Evolutionary conservation across 148 eudicot genomes (phyloP).

Genomic region (Chenopodium formosanum): DNA sequence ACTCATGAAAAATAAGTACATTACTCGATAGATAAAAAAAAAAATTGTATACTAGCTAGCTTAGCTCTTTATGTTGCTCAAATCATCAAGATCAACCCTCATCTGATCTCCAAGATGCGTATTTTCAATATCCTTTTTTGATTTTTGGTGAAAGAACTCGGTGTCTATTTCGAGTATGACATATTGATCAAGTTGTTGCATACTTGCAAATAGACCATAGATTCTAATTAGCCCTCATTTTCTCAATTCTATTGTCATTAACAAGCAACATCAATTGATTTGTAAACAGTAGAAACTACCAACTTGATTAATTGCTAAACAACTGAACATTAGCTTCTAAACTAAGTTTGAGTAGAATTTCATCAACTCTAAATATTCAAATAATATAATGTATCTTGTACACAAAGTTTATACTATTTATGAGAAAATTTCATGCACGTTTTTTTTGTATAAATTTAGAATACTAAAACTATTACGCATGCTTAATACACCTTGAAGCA

Average conservation of each 20-base stretch:
- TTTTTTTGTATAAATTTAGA: background rate
- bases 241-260: background rate
- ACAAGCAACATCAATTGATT: constrained; percentile 22
- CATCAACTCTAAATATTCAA: background rate
- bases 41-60: background rate
- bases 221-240: background rate
- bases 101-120: background rate
- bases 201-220: background rate
- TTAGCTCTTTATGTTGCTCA: background rate
- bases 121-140: too few relatives aligned
- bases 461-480: background rate
- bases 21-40: too few relatives aligned
- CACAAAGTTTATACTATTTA: constrained; percentile 1
- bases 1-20: too few relatives aligned
- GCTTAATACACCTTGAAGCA: constrained; percentile 1
- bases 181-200: constrained; percentile 15
- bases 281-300: constrained; percentile 12
- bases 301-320: constrained; percentile 20
- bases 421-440: background rate
- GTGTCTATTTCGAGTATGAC: background rate
- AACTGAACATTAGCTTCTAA: constrained; percentile 29
- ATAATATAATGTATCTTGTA: background rate
- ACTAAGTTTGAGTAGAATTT: constrained; percentile 25
- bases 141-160: background rate
- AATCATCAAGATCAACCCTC: background rate